These are phyloP conservation scores for Colletotrichum simmondsii DNA, from an alignment of 2,329 filamentous ascomycete species.

Conservation along the genomic window DNA sequence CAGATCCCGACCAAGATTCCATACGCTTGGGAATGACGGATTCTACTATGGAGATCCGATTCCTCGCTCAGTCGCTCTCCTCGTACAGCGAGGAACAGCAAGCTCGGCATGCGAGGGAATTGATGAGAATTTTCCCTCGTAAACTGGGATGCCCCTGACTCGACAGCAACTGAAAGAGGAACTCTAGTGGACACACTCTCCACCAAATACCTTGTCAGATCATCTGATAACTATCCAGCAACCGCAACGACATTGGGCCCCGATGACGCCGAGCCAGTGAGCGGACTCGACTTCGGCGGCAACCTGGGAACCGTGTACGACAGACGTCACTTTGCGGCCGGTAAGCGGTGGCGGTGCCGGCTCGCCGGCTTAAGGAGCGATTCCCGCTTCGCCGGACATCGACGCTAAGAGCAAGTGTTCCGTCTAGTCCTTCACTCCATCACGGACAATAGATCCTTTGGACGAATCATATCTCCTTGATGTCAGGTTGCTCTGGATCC, in stretches of 20 bases:
- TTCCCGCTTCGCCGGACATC: not conserved
- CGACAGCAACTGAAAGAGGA: slow-evolving; percentile 2
- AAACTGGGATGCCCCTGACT: not conserved
- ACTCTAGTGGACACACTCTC: not conserved
- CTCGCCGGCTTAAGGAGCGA: not conserved
- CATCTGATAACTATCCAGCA: slow-evolving; percentile 28
- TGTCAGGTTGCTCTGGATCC: slow-evolving; percentile 52
- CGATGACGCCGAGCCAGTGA: not conserved
- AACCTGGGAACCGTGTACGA: not conserved
- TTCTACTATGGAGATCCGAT: no score
- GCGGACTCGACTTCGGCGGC: not conserved
- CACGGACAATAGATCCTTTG: slow-evolving; percentile 14
- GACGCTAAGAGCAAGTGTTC: not conserved
- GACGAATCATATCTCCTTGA: slow-evolving; percentile 39
- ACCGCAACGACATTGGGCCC: not conserved
- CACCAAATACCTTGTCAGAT: slow-evolving; percentile 27
- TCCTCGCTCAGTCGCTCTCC: no score
- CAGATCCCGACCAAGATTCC: not conserved
- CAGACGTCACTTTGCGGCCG: not conserved
- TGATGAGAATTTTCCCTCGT: not conserved
- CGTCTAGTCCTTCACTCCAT: slow-evolving; percentile 1
- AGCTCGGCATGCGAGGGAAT: not conserved
- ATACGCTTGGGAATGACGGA: no score
- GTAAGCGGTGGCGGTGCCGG: not conserved
- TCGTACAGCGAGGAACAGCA: not conserved